Conservation (phyloP, 2,329 filamentous ascomycete genomes). For the Cladophialophora psammophila region DNA sequence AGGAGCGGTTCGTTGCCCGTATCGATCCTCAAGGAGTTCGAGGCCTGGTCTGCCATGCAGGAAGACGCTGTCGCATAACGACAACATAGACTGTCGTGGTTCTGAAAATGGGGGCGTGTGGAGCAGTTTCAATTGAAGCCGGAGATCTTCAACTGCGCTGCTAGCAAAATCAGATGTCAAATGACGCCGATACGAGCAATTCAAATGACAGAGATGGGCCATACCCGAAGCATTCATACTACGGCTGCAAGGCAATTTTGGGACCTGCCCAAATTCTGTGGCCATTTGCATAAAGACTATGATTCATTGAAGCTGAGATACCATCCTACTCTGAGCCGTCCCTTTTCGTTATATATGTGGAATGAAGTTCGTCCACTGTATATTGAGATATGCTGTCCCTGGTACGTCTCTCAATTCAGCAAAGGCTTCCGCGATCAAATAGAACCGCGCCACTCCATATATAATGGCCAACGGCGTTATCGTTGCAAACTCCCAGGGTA, state of each 20-base stretch:
- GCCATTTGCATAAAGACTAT: background rate
- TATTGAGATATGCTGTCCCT: constrained; percentile 43
- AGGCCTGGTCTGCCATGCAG: constrained; percentile 21
- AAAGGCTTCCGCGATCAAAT: constrained; percentile 46
- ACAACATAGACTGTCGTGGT: constrained; percentile 9
- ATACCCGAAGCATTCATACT: too few species aligned
- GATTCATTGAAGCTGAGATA: background rate
- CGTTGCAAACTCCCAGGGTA: constrained; percentile 44
- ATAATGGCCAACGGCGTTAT: constrained; percentile 43
- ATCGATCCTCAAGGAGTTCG: constrained; percentile 28
- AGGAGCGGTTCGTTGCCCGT: constrained; percentile 25
- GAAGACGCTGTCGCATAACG: constrained; percentile 4
- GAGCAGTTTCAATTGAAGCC: background rate
- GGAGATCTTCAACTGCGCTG: background rate
- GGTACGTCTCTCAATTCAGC: constrained; percentile 45
- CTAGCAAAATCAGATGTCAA: background rate
- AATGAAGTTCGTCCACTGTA: constrained; percentile 42
- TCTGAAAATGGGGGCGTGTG: background rate
- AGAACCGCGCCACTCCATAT: constrained; percentile 42
- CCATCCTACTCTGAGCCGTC: background rate
- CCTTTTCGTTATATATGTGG: constrained; percentile 22
- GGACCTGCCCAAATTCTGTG: background rate
- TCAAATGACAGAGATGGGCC: constrained; percentile 1
- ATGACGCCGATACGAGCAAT: background rate
- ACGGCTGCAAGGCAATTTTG: too few species aligned